phyloP scores from a whole-genome alignment of 1,284 basidiomycete genomes.

The Cryptococcus sp. region DNA sequence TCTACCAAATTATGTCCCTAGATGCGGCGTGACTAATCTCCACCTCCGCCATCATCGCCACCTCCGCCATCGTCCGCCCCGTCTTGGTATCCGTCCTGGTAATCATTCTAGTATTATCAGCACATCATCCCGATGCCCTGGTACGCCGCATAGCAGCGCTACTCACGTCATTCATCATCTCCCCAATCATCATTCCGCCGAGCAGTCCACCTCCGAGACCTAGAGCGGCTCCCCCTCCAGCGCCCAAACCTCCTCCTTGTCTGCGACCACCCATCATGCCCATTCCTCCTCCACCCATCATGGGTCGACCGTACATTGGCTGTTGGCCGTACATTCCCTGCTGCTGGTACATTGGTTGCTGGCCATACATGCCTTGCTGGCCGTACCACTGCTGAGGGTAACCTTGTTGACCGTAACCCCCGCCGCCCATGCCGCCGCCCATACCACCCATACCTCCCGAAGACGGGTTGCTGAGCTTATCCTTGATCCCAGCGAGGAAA shows the following conservation, averaged over 20 bases:
- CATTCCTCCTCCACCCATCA: conserved; percentile 14
- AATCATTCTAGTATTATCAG: conserved; percentile 19
- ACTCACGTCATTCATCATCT: conserved; percentile 38
- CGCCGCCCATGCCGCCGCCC: too few relatives aligned
- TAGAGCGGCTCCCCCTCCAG: conserved; percentile 33
- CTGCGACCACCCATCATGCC: conserved; percentile 10
- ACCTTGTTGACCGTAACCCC: conserved; percentile 19
- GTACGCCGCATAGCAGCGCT: not conserved
- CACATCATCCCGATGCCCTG: not conserved
- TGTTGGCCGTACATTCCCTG: conserved; percentile 18
- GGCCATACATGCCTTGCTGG: conserved; percentile 15
- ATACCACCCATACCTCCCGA: conserved; percentile 17
- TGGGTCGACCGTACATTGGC: conserved; percentile 13
- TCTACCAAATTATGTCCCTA: not conserved
- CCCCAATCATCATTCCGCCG: conserved; percentile 44
- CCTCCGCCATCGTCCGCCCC: conserved; percentile 18
- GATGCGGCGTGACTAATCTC: conserved; percentile 5
- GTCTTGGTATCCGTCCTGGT: conserved; percentile 37
- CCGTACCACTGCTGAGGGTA: conserved; percentile 15
- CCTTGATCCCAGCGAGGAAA: conserved; percentile 34
- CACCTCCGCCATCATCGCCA: conserved; percentile 25
- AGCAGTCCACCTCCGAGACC: conserved; percentile 39
- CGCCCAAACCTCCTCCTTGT: conserved; percentile 33
- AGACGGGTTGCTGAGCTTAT: conserved; percentile 16
- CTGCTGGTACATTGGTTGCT: conserved; percentile 21